These are phyloP conservation scores for Corinectria fuckeliana DNA, from an alignment of 2,329 filamentous ascomycete genomes.

Conservation along the genomic window DNA sequence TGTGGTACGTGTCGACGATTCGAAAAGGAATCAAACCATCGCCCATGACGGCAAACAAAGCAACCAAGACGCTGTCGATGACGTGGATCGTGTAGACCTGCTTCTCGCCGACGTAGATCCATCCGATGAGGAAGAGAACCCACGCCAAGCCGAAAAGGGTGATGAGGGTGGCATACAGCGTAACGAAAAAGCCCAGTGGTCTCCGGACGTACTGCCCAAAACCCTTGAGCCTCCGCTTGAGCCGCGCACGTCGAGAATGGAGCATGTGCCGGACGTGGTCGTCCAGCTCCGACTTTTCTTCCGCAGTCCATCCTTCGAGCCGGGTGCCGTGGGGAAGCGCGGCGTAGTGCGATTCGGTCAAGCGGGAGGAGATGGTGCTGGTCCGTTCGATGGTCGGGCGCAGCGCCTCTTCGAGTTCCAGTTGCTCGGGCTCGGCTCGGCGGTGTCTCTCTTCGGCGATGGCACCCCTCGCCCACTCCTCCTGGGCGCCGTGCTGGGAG, in stretches of 20 bases:
- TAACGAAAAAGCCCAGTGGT: conserved; percentile 83
- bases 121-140: conserved; percentile 91
- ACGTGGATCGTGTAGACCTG: conserved; percentile 74
- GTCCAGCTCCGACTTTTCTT: conserved; percentile 78
- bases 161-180: conserved; percentile 81
- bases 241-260: conserved; percentile 78
- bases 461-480: conserved; percentile 32
- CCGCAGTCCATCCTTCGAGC: conserved; percentile 75
- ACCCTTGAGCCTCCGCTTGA: conserved; percentile 80
- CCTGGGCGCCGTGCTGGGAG: conserved; percentile 52
- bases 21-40: conserved; percentile 78
- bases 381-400: conserved; percentile 45
- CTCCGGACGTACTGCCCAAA: conserved; percentile 80
- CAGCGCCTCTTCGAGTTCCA: conserved; percentile 15
- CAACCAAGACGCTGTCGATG: conserved; percentile 75
- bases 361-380: conserved; percentile 69
- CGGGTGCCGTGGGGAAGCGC: conserved; percentile 77
- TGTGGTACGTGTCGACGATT: conserved; percentile 84
- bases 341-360: conserved; percentile 77
- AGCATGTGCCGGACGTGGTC: conserved; percentile 89
- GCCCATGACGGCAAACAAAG: conserved; percentile 73
- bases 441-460: conserved; percentile 27
- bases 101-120: conserved; percentile 80
- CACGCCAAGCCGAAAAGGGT: conserved; percentile 85
- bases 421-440: neutral